Percentiles rank a stretch among this genome's conserved stretches.
Evolutionary conservation across 2,329 filamentous ascomycete genomes (phyloP).

Genomic region (Colletotrichum sp.): DNA sequence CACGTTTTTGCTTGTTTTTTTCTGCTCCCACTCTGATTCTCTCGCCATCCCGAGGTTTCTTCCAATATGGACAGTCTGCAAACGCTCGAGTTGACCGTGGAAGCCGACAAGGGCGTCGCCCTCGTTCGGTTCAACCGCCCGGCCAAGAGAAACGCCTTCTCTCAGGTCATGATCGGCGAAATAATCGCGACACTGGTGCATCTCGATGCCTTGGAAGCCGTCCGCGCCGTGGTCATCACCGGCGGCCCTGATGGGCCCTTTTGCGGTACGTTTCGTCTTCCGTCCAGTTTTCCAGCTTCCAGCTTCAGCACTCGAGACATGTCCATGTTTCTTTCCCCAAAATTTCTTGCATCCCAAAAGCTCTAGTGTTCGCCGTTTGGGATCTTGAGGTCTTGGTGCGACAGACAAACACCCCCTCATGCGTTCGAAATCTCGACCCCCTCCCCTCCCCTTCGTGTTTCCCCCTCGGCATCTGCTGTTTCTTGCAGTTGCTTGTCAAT

Average conservation of each 20-base stretch:
- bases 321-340: not conserved
- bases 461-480: not conserved
- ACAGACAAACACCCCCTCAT: not conserved
- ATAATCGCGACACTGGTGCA: conserved; percentile 32
- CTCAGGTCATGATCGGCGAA: conserved; percentile 52
- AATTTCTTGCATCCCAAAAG: not conserved
- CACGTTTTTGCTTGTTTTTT: not conserved
- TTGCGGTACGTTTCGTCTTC: conserved; percentile 34
- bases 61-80: conserved; percentile 13
- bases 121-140: conserved; percentile 44
- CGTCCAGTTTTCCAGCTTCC: not conserved
- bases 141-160: conserved; percentile 64
- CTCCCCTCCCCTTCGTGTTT: not conserved
- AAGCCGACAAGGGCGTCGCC: conserved; percentile 15
- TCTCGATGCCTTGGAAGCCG: conserved; percentile 19
- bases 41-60: not conserved
- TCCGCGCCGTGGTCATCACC: conserved; percentile 42
- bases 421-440: not conserved
- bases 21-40: too few species aligned
- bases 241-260: conserved; percentile 36
- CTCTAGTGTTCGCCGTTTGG: not conserved
- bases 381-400: not conserved
- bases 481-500: not conserved
- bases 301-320: not conserved
- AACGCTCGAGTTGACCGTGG: conserved; percentile 8